Percentiles rank a stretch among this genome's conserved stretches.
Evolutionary conservation across 2,329 filamentous ascomycete species (phyloP).

Genomic region (Sporothrix pseudoabietina): DNA sequence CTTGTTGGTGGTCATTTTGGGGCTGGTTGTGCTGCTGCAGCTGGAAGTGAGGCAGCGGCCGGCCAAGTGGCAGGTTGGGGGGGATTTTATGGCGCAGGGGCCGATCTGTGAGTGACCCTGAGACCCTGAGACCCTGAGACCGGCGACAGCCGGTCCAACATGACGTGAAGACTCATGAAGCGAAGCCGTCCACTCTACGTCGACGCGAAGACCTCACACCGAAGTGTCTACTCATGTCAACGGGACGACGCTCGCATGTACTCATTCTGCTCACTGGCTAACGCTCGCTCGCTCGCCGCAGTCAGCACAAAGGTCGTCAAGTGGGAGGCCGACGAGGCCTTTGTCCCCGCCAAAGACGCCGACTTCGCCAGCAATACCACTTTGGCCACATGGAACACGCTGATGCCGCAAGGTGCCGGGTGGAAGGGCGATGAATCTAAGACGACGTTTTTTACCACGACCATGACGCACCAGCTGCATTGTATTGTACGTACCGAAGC

Average conservation of each 20-base stretch:
- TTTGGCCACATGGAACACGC: slow-evolving; percentile 44
- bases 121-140: neutral
- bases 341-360: slow-evolving; percentile 45
- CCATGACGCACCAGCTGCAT: slow-evolving; percentile 48
- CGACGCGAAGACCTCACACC: too few relatives aligned
- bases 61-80: slow-evolving; percentile 42
- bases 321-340: slow-evolving; percentile 45
- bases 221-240: neutral
- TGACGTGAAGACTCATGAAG: too few relatives aligned
- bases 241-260: neutral
- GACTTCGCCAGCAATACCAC: slow-evolving; percentile 46
- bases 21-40: slow-evolving; percentile 38
- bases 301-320: slow-evolving; percentile 41
- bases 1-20: slow-evolving; percentile 41
- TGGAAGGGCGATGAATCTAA: slow-evolving; percentile 41
- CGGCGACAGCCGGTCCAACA: neutral
- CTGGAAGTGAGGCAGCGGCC: slow-evolving; percentile 24
- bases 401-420: slow-evolving; percentile 47
- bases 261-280: neutral
- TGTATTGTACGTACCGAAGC: slow-evolving; percentile 42
- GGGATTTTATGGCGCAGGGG: slow-evolving; percentile 44
- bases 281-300: neutral
- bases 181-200: too few relatives aligned
- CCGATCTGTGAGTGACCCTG: slow-evolving; percentile 40
- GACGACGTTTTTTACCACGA: slow-evolving; percentile 46